Conservation (phyloP, 2,329 filamentous ascomycete genomes). For the Gaeumannomyces tritici region DNA sequence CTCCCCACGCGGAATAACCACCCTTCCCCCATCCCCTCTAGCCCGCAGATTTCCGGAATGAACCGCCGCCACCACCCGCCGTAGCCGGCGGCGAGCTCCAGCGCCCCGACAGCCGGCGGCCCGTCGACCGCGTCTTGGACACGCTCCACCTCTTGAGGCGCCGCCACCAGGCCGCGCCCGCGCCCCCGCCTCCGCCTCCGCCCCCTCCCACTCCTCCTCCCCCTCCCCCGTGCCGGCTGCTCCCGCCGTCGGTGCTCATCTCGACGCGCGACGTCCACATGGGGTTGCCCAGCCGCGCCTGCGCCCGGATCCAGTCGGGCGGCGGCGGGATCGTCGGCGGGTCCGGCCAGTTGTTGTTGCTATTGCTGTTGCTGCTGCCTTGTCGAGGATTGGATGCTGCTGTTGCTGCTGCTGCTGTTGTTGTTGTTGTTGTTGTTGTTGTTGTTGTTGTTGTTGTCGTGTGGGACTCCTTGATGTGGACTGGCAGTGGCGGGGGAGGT, state of each 20-base stretch:
- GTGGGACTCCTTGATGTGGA: too few species aligned
- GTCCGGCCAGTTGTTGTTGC: neutral
- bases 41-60: neutral
- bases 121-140: neutral
- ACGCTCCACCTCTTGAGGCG: slow-evolving; percentile 1
- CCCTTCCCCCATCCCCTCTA: neutral
- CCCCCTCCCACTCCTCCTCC: too few species aligned
- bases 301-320: slow-evolving; percentile 4
- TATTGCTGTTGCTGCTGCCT: neutral
- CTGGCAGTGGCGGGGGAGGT: too few species aligned
- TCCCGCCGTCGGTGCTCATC: neutral
- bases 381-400: neutral
- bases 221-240: neutral
- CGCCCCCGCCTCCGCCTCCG: neutral
- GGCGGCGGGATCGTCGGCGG: slow-evolving; percentile 3
- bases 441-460: neutral
- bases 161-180: neutral
- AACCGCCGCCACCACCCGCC: neutral
- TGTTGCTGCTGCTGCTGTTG: neutral
- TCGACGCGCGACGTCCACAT: neutral
- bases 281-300: slow-evolving; percentile 2
- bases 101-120: neutral
- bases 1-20: too few species aligned
- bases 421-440: neutral
- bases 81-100: neutral